Evolutionary conservation across 2,329 filamentous ascomycete species (phyloP).

Genomic region (Coleophoma cylindrospora): DNA sequence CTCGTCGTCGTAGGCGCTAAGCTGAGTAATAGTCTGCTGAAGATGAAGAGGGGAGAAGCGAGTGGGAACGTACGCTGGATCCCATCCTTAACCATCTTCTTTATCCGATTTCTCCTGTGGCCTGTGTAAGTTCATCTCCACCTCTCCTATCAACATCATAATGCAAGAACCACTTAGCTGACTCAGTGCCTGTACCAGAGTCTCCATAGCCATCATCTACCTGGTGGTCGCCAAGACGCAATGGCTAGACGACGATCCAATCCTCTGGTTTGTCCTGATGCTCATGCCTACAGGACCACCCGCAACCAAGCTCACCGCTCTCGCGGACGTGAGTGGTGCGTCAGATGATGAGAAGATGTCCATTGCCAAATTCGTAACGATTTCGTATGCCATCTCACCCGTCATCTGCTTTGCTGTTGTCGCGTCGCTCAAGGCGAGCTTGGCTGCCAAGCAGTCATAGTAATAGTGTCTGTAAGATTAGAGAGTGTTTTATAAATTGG

Average conservation of each 20-base stretch:
- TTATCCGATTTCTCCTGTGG: constrained; percentile 57
- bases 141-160: neutral
- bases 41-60: constrained; percentile 39
- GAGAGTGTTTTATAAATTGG: too few relatives aligned
- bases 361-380: constrained; percentile 36
- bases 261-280: constrained; percentile 87
- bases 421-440: constrained; percentile 22
- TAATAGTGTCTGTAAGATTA: too few relatives aligned
- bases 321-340: constrained; percentile 35
- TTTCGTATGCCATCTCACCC: constrained; percentile 30
- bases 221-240: constrained; percentile 53
- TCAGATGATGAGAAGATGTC: constrained; percentile 31
- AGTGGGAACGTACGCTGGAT: constrained; percentile 38
- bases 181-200: constrained; percentile 5
- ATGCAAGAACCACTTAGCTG: neutral
- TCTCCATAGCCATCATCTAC: constrained; percentile 51
- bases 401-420: constrained; percentile 30
- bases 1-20: constrained; percentile 62
- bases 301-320: constrained; percentile 38
- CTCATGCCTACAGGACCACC: constrained; percentile 39
- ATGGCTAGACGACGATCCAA: constrained; percentile 68
- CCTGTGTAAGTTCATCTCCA: constrained; percentile 31
- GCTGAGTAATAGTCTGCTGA: constrained; percentile 46
- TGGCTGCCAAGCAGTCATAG: too few relatives aligned
- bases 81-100: constrained; percentile 41